A percentile compares a stretch with the other conserved stretches of the same genome.
These are phyloP conservation scores for Falciphora oryzae DNA, from an alignment of 2,329 filamentous ascomycete species.

Conservation along the genomic window DNA sequence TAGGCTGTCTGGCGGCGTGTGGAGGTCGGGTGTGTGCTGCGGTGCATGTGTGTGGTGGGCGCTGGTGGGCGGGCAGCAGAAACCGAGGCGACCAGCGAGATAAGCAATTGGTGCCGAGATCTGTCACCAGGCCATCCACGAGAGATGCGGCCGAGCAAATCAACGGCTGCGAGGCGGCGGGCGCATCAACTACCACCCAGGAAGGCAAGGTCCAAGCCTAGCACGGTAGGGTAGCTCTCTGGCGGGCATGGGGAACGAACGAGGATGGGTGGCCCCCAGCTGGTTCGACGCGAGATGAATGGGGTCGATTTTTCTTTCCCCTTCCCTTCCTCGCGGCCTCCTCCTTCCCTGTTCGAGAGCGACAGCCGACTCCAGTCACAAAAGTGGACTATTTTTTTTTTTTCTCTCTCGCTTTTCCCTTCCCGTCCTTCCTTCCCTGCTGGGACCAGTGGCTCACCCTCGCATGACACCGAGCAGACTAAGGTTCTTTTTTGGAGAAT, in stretches of 20 bases:
- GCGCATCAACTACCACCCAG: background rate
- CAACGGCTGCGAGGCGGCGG: background rate
- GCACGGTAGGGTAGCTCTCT: background rate
- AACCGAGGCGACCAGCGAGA: constrained; percentile 4
- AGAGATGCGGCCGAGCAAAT: background rate
- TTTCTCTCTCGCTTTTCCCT: background rate
- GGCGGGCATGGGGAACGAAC: background rate
- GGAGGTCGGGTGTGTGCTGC: too few relatives aligned
- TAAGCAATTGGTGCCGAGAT: constrained; percentile 8
- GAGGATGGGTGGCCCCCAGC: background rate
- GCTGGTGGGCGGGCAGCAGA: background rate
- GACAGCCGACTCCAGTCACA: too few relatives aligned
- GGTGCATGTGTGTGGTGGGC: background rate
- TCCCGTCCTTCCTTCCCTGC: too few relatives aligned
- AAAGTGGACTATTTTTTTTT: too few relatives aligned
- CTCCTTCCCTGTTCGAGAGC: too few relatives aligned
- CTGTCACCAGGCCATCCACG: constrained; percentile 1
- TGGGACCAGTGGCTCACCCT: background rate
- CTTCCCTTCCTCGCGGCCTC: background rate
- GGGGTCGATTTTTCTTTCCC: background rate
- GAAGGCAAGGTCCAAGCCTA: too few relatives aligned
- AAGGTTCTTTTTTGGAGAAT: background rate
- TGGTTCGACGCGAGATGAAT: background rate
- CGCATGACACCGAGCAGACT: background rate
- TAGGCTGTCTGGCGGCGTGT: too few relatives aligned